Conservation (phyloP, 2,329 filamentous ascomycete species). For the Phyllosticta ampelicida region DNA sequence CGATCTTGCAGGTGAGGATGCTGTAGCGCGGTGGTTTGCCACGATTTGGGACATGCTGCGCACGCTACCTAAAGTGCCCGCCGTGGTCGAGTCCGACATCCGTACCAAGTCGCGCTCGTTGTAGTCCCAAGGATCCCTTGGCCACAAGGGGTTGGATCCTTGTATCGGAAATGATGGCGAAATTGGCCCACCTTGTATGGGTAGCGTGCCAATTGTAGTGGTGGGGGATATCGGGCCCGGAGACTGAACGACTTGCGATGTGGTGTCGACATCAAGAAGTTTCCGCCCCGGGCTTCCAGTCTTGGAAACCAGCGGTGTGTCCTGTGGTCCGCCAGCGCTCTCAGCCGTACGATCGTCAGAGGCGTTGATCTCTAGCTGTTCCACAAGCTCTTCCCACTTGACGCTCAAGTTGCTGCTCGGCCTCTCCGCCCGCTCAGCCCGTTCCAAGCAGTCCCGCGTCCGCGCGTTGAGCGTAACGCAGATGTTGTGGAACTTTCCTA, state of each 20-base stretch:
- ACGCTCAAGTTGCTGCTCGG: conserved; percentile 38
- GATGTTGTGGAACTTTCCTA: conserved; percentile 39
- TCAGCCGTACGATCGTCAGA: conserved; percentile 3
- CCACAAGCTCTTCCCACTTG: conserved; percentile 44
- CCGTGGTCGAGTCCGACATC: conserved; percentile 9
- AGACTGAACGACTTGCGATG: conserved; percentile 2
- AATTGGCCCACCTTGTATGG: conserved; percentile 7
- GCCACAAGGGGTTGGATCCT: conserved; percentile 5
- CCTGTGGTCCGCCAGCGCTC: conserved; percentile 13
- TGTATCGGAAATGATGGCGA: conserved; percentile 7
- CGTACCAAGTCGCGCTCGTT: conserved; percentile 4
- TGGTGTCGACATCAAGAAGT: conserved; percentile 9
- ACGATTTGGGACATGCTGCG: conserved; percentile 9
- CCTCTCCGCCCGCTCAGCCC: conserved; percentile 42
- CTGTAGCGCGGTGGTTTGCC: neutral
- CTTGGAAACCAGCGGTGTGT: conserved; percentile 15
- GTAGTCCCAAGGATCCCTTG: conserved; percentile 8
- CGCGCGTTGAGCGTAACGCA: conserved; percentile 37
- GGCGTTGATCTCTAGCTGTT: conserved; percentile 31
- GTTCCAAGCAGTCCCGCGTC: conserved; percentile 40
- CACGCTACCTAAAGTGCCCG: conserved; percentile 7
- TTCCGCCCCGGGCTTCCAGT: conserved; percentile 17
- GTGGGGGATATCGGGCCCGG: conserved; percentile 8
- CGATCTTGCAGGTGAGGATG: conserved; percentile 9
- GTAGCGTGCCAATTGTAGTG: conserved; percentile 6